These are phyloP conservation scores for Sporothrix phasma DNA, from an alignment of 2,329 filamentous ascomycete species.

Conservation along the genomic window DNA sequence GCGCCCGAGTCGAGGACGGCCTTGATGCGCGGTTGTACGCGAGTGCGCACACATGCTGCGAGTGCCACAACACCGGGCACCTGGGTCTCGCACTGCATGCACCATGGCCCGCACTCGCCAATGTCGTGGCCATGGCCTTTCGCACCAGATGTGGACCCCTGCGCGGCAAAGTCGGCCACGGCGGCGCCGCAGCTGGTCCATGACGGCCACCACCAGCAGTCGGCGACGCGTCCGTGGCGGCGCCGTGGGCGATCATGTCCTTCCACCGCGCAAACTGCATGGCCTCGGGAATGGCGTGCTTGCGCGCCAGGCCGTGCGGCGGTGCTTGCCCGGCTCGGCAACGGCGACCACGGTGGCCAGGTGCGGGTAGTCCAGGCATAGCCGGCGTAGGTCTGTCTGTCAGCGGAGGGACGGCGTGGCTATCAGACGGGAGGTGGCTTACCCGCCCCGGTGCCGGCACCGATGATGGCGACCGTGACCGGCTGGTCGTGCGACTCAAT, in stretches of 20 bases:
- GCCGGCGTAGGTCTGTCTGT: background rate
- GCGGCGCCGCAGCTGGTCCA: background rate
- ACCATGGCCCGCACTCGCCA: background rate
- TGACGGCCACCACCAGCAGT: background rate
- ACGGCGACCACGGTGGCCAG: background rate
- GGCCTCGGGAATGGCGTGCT: background rate
- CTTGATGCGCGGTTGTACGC: background rate
- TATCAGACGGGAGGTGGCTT: background rate
- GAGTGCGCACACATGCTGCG: background rate
- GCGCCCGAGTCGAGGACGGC: background rate
- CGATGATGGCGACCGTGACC: background rate
- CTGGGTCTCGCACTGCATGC: background rate
- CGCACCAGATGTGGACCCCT: slow-evolving; percentile 1
- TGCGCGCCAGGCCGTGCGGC: background rate
- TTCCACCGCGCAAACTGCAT: background rate
- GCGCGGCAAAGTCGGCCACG: background rate
- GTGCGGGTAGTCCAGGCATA: background rate
- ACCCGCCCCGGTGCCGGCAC: slow-evolving; percentile 1
- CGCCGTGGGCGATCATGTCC: background rate
- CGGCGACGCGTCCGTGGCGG: background rate
- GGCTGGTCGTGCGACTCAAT: no score
- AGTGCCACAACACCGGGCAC: background rate
- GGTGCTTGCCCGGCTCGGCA: background rate
- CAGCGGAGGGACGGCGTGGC: background rate
- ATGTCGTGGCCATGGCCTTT: background rate